These are phyloP conservation scores for Spergularia bocconei DNA, from an alignment of 148 eudicot genomes.

Conservation along the genomic window DNA sequence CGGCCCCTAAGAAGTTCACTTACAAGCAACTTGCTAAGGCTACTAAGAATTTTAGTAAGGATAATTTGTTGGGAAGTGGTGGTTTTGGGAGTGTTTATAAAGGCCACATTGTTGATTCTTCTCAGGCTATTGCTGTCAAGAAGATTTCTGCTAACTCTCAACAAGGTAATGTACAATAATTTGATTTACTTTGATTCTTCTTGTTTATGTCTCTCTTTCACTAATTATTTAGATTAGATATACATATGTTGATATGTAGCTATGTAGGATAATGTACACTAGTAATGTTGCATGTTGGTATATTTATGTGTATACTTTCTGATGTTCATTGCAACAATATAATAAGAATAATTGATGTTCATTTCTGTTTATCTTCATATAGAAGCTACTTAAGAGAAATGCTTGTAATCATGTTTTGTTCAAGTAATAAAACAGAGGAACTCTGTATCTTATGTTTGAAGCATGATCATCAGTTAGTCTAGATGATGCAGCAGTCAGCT, in stretches of 20 bases:
- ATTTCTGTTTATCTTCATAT: too few relatives aligned
- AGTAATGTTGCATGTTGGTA: too few relatives aligned
- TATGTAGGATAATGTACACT: too few relatives aligned
- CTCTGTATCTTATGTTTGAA: neutral
- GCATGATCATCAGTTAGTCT: too few relatives aligned
- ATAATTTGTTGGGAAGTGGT: constrained; percentile 60
- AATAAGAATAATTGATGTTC: too few relatives aligned
- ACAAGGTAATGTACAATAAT: constrained; percentile 36
- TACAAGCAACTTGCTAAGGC: constrained; percentile 59
- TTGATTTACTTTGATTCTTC: neutral
- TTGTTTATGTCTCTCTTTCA: neutral
- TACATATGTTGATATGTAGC: neutral
- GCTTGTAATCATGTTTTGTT: too few relatives aligned
- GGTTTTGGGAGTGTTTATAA: constrained; percentile 77
- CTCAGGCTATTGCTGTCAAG: constrained; percentile 56
- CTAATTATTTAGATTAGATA: too few relatives aligned
- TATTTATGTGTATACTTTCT: too few relatives aligned
- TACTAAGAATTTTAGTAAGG: constrained; percentile 53
- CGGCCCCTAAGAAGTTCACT: constrained; percentile 50
- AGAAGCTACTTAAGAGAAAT: too few relatives aligned
- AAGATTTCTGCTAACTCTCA: constrained; percentile 55
- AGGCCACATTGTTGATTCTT: constrained; percentile 39
- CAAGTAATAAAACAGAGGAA: too few relatives aligned
- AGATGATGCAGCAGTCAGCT: too few relatives aligned
- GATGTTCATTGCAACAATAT: too few relatives aligned